These are phyloP conservation scores for Colletotrichum simmondsii DNA, from an alignment of 2,329 filamentous ascomycete species.

Conservation along the genomic window DNA sequence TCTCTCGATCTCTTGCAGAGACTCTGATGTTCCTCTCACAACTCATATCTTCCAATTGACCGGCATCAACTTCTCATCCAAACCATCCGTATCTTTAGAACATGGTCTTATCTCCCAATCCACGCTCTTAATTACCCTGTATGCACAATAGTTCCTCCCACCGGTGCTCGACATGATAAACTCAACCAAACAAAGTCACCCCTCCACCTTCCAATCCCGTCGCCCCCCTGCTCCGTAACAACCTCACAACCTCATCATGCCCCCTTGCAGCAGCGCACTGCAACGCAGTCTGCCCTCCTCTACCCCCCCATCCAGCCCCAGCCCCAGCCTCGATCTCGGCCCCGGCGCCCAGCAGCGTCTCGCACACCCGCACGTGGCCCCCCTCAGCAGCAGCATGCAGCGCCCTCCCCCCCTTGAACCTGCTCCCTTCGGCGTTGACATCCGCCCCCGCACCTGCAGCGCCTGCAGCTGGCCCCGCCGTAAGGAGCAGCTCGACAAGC, in stretches of 20 bases:
- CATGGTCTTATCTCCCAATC: neutral
- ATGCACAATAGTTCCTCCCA: neutral
- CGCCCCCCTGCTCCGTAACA: constrained; percentile 50
- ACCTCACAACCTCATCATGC: constrained; percentile 51
- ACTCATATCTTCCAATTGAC: neutral
- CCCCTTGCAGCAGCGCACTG: constrained; percentile 48
- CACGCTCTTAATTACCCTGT: neutral
- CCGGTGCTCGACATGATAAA: neutral
- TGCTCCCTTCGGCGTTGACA: constrained; percentile 38
- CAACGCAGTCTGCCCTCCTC: constrained; percentile 42
- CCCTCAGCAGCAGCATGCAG: constrained; percentile 37
- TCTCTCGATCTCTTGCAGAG: neutral
- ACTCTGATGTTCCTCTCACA: neutral
- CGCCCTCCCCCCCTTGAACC: constrained; percentile 34
- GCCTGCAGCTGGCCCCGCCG: too few species aligned
- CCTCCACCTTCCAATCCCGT: constrained; percentile 30
- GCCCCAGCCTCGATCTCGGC: constrained; percentile 51
- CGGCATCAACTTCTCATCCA: neutral
- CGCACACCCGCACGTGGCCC: constrained; percentile 36
- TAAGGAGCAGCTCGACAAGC: constrained; percentile 36
- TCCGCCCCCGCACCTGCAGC: constrained; percentile 34
- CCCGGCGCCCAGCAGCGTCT: constrained; percentile 45
- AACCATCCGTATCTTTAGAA: neutral
- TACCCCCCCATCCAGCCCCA: constrained; percentile 33
- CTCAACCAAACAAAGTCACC: constrained; percentile 23